Evolutionary conservation across 306 rosid species (phyloP).

Genomic region (Argentina anserina): DNA sequence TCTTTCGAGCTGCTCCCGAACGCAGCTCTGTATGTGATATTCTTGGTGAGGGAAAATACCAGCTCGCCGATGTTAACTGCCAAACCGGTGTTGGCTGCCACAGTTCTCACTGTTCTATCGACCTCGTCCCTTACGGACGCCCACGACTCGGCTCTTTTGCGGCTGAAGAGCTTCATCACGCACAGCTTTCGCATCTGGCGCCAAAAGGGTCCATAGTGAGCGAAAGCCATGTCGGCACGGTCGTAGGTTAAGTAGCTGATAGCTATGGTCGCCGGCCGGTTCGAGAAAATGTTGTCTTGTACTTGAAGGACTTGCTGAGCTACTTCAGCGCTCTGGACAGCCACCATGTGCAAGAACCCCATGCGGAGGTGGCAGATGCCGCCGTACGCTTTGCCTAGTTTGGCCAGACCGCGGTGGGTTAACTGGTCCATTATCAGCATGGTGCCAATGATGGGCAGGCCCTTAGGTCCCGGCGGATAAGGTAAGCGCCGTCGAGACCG

Average conservation of each 20-base stretch:
- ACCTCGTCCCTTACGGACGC: slow-evolving; percentile 72
- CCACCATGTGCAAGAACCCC: slow-evolving; percentile 76
- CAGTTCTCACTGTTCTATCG: slow-evolving; percentile 29
- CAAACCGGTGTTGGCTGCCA: slow-evolving; percentile 24
- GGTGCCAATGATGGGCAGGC: slow-evolving; percentile 73
- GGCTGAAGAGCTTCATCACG: slow-evolving; percentile 81
- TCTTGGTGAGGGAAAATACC: slow-evolving; percentile 56
- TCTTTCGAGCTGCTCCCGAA: slow-evolving; percentile 54
- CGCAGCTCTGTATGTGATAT: slow-evolving; percentile 72
- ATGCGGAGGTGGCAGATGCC: slow-evolving; percentile 72
- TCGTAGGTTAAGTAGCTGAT: slow-evolving; percentile 75
- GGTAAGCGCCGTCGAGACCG: slow-evolving; percentile 29
- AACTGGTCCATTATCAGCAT: slow-evolving; percentile 72
- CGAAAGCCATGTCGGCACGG: slow-evolving; percentile 93
- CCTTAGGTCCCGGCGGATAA: slow-evolving; percentile 82
- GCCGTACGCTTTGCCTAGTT: slow-evolving; percentile 56
- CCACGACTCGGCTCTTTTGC: slow-evolving; percentile 85
- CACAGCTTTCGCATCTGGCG: slow-evolving; percentile 87
- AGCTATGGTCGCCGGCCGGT: slow-evolving; percentile 81
- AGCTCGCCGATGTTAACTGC: slow-evolving; percentile 59
- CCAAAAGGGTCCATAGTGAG: slow-evolving; percentile 94
- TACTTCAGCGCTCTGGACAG: slow-evolving; percentile 45
- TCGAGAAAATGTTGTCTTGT: slow-evolving; percentile 71
- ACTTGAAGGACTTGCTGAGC: slow-evolving; percentile 82
- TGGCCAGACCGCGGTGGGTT: slow-evolving; percentile 77